These are phyloP conservation scores for Melampsora larici-populina DNA, from an alignment of 1,284 basidiomycete genomes.

Conservation along the genomic window DNA sequence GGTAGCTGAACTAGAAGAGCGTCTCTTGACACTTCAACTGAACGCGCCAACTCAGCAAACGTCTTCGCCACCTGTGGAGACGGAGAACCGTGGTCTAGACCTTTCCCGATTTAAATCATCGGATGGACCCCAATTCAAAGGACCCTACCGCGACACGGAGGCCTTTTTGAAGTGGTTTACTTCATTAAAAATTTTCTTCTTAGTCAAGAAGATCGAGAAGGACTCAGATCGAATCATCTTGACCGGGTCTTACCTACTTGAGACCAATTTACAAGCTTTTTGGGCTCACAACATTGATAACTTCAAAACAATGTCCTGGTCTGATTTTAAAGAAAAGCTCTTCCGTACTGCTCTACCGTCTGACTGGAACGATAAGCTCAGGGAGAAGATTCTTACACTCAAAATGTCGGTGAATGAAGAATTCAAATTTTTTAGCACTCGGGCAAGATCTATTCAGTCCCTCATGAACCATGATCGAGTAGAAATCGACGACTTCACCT, in stretches of 20 bases:
- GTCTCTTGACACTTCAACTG: background rate
- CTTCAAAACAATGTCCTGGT: background rate
- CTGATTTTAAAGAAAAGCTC: no score
- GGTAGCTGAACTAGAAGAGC: background rate
- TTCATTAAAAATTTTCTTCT: no score
- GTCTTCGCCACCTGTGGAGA: background rate
- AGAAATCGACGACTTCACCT: no score
- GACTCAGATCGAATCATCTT: no score
- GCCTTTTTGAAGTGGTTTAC: no score
- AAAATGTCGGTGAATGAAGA: background rate
- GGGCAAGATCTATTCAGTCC: no score
- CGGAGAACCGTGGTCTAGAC: background rate
- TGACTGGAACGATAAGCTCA: background rate
- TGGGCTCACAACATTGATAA: background rate
- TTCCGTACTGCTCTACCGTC: slow-evolving; percentile 3
- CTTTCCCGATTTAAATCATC: background rate
- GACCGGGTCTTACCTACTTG: no score
- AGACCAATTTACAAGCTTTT: slow-evolving; percentile 6
- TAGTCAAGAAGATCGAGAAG: no score
- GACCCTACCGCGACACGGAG: slow-evolving; percentile 5
- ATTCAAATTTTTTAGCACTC: background rate
- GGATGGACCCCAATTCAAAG: background rate
- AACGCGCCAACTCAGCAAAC: background rate
- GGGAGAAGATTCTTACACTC: background rate
- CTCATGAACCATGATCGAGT: no score